Evolutionary conservation across 2,329 filamentous ascomycete species (phyloP).

Genomic region (Phoma herbarum): DNA sequence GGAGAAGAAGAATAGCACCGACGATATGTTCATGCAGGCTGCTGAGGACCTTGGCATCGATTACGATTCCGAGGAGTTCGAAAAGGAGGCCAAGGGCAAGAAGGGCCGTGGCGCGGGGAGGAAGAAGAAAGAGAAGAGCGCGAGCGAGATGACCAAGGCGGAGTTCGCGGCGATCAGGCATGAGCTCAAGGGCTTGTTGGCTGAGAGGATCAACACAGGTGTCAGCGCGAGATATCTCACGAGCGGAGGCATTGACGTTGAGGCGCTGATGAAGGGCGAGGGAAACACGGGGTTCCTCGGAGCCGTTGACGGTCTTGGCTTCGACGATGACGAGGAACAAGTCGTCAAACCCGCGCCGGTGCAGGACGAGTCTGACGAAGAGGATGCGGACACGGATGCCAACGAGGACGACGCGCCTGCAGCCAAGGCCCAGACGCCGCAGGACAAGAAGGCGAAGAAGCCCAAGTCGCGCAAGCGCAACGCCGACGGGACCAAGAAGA

Average conservation of each 20-base stretch:
- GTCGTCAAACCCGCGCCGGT: slow-evolving; percentile 25
- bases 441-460: slow-evolving; percentile 4
- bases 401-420: neutral
- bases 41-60: slow-evolving; percentile 95
- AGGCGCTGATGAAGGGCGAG: slow-evolving; percentile 68
- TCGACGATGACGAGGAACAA: slow-evolving; percentile 37
- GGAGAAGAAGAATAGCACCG: slow-evolving; percentile 83
- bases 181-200: slow-evolving; percentile 75
- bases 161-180: slow-evolving; percentile 75
- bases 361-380: slow-evolving; percentile 31
- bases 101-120: slow-evolving; percentile 72
- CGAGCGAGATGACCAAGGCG: slow-evolving; percentile 72
- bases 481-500: slow-evolving; percentile 18
- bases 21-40: slow-evolving; percentile 82
- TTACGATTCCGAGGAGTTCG: slow-evolving; percentile 89
- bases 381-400: slow-evolving; percentile 28
- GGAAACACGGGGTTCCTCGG: slow-evolving; percentile 74
- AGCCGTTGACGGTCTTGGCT: slow-evolving; percentile 57
- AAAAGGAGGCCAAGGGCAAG: slow-evolving; percentile 65
- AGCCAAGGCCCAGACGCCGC: neutral
- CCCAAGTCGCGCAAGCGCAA: slow-evolving; percentile 17
- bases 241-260: slow-evolving; percentile 83
- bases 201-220: slow-evolving; percentile 80
- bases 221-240: slow-evolving; percentile 89
- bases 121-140: slow-evolving; percentile 77